A percentile compares a stretch with the other conserved stretches of the same genome.
Evolutionary conservation across 208 protist genomes (phyloP).

Genomic region (Trypanosoma vivax): DNA sequence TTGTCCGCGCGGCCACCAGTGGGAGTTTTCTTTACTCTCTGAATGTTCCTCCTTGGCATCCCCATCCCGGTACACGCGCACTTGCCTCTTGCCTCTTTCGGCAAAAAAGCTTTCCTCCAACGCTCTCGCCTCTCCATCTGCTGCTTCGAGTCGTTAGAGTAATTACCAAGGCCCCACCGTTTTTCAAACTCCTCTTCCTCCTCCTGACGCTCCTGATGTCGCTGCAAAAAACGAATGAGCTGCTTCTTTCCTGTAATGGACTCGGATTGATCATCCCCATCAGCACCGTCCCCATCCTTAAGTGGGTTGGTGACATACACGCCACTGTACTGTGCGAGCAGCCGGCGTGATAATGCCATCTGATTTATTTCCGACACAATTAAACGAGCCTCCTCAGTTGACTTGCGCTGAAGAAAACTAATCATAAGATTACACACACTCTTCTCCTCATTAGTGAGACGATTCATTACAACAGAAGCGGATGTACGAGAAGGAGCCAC

Average conservation of each 20-base stretch:
- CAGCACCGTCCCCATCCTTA: background rate
- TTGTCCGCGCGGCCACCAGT: too few species aligned
- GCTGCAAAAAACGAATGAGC: conserved; percentile 12
- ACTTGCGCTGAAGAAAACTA: conserved; percentile 9
- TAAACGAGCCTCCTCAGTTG: conserved; percentile 9
- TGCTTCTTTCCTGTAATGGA: background rate
- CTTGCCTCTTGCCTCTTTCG: background rate
- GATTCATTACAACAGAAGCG: background rate
- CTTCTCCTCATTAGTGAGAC: conserved; percentile 13
- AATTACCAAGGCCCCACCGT: background rate
- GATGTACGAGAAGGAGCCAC: background rate
- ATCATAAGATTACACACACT: conserved; percentile 22
- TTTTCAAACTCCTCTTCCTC: conserved; percentile 2
- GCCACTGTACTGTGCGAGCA: conserved; percentile 21
- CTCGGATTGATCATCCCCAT: background rate
- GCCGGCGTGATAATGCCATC: conserved; percentile 7
- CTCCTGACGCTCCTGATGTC: conserved; percentile 2
- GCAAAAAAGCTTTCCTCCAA: conserved; percentile 3
- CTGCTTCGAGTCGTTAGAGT: too few species aligned
- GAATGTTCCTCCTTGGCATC: background rate
- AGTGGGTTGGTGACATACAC: too few species aligned
- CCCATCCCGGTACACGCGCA: background rate
- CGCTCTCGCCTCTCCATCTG: background rate
- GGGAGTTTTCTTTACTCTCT: too few species aligned
- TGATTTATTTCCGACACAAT: conserved; percentile 13